Conservation (phyloP, 202 grass and related monocot species). For the Carex arenaria region DNA sequence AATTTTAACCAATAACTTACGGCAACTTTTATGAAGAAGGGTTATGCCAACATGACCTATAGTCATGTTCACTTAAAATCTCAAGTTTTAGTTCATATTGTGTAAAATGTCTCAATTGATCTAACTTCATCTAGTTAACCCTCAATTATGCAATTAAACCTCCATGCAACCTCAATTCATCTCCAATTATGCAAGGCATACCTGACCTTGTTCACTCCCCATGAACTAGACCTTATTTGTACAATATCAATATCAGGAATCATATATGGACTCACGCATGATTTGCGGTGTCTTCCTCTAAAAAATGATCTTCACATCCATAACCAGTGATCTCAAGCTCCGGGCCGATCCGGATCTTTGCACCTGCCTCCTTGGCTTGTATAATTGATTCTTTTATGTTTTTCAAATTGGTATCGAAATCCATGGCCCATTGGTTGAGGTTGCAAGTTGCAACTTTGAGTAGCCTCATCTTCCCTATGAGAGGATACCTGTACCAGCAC, state of each 20-base stretch:
- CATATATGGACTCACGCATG: slow-evolving; percentile 53
- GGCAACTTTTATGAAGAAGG: background rate
- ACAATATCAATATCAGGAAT: background rate
- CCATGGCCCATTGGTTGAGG: slow-evolving; percentile 98
- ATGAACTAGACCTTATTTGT: background rate
- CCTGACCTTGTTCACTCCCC: background rate
- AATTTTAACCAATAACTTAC: background rate
- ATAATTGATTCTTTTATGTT: slow-evolving; percentile 91
- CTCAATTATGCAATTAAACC: background rate
- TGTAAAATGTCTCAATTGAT: background rate
- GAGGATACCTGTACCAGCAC: too few relatives aligned
- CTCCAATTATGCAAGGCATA: background rate
- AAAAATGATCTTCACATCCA: slow-evolving; percentile 94
- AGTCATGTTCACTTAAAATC: background rate
- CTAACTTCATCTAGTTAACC: background rate
- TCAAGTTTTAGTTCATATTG: background rate
- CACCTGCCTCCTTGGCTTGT: slow-evolving; percentile 54
- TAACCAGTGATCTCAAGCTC: slow-evolving; percentile 94
- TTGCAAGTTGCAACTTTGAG: slow-evolving; percentile 83
- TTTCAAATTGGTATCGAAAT: slow-evolving; percentile 86
- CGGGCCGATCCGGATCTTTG: slow-evolving; percentile 58
- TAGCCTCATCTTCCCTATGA: slow-evolving; percentile 61
- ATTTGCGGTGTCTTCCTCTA: slow-evolving; percentile 75
- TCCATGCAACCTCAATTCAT: background rate
- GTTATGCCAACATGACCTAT: background rate